Evolutionary conservation across 2,329 filamentous ascomycete species (phyloP), one percentile per base, ranked within the genome.

Genomic region (Tricladium varicosporioides): DNA sequence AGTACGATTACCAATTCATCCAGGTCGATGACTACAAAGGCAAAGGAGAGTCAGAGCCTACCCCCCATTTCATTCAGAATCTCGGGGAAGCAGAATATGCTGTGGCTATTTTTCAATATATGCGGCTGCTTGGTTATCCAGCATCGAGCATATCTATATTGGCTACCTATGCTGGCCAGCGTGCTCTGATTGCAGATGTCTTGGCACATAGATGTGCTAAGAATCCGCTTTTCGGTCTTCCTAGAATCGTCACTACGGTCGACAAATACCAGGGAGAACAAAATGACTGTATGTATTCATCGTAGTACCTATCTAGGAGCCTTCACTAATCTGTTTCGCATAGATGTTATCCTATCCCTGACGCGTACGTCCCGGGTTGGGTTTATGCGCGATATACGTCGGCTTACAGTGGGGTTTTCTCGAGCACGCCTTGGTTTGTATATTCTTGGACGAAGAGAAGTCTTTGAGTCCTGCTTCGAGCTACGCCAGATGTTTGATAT

Each of bases 231-330:
- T 99, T 99, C 74, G 92, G 93, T 8, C 76, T 96, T 72, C 94
- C 94, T 15, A 89, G 87, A 73, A 87, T 89, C 53, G 91, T 99
- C 27, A 92, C 91, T 2, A 99, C 95, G 5, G 93, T 99, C 61
- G 94, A 99, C 76, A 97, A 96, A 73, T 99, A 97, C 69, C 94
- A 99, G 76, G 95, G 94, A 71, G 94, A 99, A 78, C 94, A 99
- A 75, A 99, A 99, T 74, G 94, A 99, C 70, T 97, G 91, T 94
- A 80, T 80, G 89, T 84, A 55, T 42, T 31, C 16, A 5, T 14
- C n/a, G 15, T n/a, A n/a, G n/a, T n/a, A 33, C 27, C 33, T 40
- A n/a, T n/a, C 16, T 53, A 14, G 40, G 14, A 16, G 22, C 2
- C 9, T 16, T 16, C 48, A 31, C 59, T 67, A 63, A 68, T 44